Conservation (phyloP, 805 yeast genomes). For the Kuraishia piskuri region DNA sequence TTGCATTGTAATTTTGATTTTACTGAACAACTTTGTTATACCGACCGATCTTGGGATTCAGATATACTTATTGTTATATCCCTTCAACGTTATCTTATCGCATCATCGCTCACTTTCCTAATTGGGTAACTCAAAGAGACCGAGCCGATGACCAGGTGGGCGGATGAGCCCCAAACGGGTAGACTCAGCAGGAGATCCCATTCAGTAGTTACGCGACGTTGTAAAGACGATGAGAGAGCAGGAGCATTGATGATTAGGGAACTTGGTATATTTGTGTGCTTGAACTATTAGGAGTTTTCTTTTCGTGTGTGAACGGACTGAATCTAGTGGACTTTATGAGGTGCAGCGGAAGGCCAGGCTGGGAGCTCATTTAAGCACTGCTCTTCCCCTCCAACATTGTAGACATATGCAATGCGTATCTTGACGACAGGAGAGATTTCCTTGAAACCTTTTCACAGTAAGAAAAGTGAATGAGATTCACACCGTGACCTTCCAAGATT, state of each 20-base stretch:
- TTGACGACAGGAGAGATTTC: too few relatives aligned
- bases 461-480: too few relatives aligned
- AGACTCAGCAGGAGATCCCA: not conserved
- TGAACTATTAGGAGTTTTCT: too few relatives aligned
- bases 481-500: too few relatives aligned
- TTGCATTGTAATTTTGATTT: too few relatives aligned
- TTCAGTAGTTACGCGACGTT: not conserved
- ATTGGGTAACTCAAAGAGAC: not conserved
- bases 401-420: too few relatives aligned
- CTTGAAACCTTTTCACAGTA: too few relatives aligned
- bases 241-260: too few relatives aligned
- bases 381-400: too few relatives aligned
- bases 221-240: not conserved
- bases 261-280: too few relatives aligned
- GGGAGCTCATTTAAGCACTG: not conserved
- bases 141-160: not conserved
- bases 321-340: too few relatives aligned
- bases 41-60: not conserved
- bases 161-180: not conserved
- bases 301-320: too few relatives aligned
- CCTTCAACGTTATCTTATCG: not conserved
- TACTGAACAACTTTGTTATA: not conserved
- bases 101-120: not conserved
- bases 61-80: not conserved
- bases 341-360: not conserved